phyloP scores from a whole-genome alignment of 495 filamentous ascomycete species.

The Penicilliopsis zonata region DNA sequence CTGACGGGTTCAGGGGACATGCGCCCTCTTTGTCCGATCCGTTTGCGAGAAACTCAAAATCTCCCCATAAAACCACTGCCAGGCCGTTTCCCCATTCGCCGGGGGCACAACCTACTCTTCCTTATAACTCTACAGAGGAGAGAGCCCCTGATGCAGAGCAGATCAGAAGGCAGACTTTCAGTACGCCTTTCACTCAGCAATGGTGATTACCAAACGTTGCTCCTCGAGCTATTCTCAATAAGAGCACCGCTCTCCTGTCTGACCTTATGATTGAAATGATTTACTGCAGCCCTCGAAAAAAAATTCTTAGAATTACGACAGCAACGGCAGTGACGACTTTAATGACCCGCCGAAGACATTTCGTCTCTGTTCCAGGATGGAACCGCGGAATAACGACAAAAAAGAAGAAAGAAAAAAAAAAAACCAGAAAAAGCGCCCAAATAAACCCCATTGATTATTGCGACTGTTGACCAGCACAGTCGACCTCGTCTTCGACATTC shows the following conservation, averaged over 20 bases:
- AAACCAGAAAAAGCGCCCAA: slow-evolving; percentile 3
- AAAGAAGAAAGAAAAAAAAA: slow-evolving; percentile 3
- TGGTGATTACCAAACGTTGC: slow-evolving; percentile 3
- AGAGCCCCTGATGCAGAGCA: slow-evolving; percentile 36
- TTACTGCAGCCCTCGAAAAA: background rate
- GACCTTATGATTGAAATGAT: background rate
- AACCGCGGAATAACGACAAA: slow-evolving; percentile 2
- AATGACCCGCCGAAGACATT: slow-evolving; percentile 15
- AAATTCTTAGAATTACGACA: slow-evolving; percentile 9
- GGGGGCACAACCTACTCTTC: slow-evolving; percentile 6
- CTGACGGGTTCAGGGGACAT: slow-evolving; percentile 19
- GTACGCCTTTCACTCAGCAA: slow-evolving; percentile 23
- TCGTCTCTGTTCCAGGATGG: background rate
- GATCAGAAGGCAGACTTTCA: slow-evolving; percentile 33
- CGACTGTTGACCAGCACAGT: background rate
- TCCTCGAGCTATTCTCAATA: too few relatives aligned
- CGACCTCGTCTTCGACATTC: background rate
- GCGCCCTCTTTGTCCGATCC: slow-evolving; percentile 32
- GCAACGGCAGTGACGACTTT: slow-evolving; percentile 29
- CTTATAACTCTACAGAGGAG: slow-evolving; percentile 25
- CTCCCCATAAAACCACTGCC: slow-evolving; percentile 7
- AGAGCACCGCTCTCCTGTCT: too few relatives aligned
- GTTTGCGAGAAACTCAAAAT: slow-evolving; percentile 17
- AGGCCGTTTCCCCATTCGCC: background rate
- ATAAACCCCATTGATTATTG: slow-evolving; percentile 3